Conservation (phyloP, 2,329 filamentous ascomycete species). For the Colletotrichum eleusines region DNA sequence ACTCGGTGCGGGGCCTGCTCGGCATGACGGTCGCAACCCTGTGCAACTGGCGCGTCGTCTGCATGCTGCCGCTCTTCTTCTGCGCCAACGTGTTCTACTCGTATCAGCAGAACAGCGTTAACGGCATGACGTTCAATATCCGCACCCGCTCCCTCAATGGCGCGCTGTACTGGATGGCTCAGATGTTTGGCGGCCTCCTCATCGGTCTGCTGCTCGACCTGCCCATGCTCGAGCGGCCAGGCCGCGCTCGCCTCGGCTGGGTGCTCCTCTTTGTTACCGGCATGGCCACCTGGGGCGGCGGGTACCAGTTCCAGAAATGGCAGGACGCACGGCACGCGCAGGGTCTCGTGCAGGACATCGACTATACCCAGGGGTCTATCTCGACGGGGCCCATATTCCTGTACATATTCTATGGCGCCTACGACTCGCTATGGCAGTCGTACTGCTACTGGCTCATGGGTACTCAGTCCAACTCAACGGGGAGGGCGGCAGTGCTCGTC, state of each 20-base stretch:
- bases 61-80: constrained; percentile 67
- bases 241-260: constrained; percentile 62
- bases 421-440: constrained; percentile 76
- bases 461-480: constrained; percentile 57
- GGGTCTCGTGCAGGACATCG: constrained; percentile 58
- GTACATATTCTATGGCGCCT: constrained; percentile 78
- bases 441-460: constrained; percentile 71
- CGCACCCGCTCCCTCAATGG: constrained; percentile 67
- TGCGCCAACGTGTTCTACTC: constrained; percentile 68
- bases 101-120: constrained; percentile 68
- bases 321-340: constrained; percentile 58
- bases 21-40: constrained; percentile 54
- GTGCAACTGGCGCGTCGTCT: constrained; percentile 59
- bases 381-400: constrained; percentile 75
- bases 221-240: constrained; percentile 55
- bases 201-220: constrained; percentile 61
- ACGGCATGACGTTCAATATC: constrained; percentile 66
- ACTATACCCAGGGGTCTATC: constrained; percentile 59
- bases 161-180: constrained; percentile 67
- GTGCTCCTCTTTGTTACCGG: constrained; percentile 59
- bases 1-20: constrained; percentile 51
- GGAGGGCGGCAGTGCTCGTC: constrained; percentile 57
- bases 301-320: constrained; percentile 74
- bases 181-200: constrained; percentile 65
- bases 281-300: constrained; percentile 69